Evolutionary conservation across 495 filamentous ascomycete genomes (phyloP), one percentile per base, ranked within the genome.

Genomic region (Aspergillus sclerotioniger): DNA sequence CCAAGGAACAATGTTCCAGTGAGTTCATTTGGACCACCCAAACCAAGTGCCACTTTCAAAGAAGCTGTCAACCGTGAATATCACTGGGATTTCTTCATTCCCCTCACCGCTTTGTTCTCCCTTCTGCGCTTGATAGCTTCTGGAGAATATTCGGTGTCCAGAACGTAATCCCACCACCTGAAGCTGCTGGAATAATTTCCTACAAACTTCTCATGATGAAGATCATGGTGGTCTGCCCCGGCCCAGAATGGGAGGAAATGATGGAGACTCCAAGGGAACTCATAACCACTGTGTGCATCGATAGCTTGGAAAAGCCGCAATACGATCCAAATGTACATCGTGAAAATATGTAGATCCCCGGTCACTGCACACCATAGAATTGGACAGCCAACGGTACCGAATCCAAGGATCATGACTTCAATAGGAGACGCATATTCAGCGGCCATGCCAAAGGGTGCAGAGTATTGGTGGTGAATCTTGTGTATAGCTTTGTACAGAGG

Each of bases 381-480:
- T 16, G 94, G 94, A 37, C 80, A 77, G 50, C 87, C 83, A 62
- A 98, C 87, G 1, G 90, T 90, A 60, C 94, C 94, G 41, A 95
- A 81, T n/a, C 92, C 94, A n/a, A 98, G 86, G 44, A 93, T 82
- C 90, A 97, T 94, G 56, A 94, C 91, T 74, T 98, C 94, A 60
- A 98, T 96, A 0, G 94, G 94, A 44, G 92, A 97, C 1, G 94
- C 94, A 74, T 98, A 98, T 76, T 98, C 94, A 39, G 94, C 94
- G 17, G 95, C 92, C 48, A 98, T 80, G 56, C 94, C 94, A 67
- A 98, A 98, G 13, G 94, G 94, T 7, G 94, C 95, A 15, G 92
- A 96, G 78, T 98, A 98, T 62, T 90, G 91, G 79, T 98, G 94
- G 77, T 98, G 94, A 54, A 98, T 93, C 79, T 98, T 98, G 82